Evolutionary conservation across 164 flowering plant genomes (phyloP).

Genomic region (Taxillus chinensis): DNA sequence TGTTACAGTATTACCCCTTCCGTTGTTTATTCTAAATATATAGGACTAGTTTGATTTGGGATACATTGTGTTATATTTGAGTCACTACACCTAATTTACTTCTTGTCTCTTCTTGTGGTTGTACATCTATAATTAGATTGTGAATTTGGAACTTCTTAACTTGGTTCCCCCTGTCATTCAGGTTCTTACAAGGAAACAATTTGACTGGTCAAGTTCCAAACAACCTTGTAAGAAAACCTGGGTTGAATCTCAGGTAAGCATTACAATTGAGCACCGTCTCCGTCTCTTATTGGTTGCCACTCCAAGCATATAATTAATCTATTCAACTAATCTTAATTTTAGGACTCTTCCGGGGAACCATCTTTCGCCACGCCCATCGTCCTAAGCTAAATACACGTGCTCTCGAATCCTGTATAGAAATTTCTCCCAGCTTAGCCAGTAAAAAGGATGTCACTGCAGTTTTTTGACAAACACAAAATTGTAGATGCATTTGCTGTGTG

Average conservation of each 20-base stretch:
- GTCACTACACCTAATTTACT: too few species aligned
- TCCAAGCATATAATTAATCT: conserved; percentile 9
- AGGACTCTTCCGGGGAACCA: conserved; percentile 68
- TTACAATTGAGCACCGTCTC: neutral
- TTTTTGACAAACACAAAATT: too few species aligned
- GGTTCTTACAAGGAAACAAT: conserved; percentile 74
- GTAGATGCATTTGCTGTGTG: too few species aligned
- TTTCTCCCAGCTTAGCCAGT: too few species aligned
- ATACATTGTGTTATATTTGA: too few species aligned
- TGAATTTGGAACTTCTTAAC: neutral
- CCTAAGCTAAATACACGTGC: conserved; percentile 15
- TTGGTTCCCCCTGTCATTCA: conserved; percentile 19
- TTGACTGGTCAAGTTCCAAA: conserved; percentile 68
- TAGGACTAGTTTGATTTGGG: too few species aligned
- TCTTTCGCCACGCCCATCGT: conserved; percentile 30
- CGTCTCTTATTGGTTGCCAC: conserved; percentile 1
- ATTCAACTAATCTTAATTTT: conserved; percentile 5
- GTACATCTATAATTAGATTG: neutral
- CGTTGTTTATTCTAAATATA: too few species aligned
- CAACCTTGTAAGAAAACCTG: conserved; percentile 41
- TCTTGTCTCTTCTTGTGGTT: neutral
- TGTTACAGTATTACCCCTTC: too few species aligned
- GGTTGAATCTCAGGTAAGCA: conserved; percentile 54
- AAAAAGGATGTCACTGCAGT: too few species aligned
- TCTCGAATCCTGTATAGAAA: conserved; percentile 3